Evolutionary conservation across 345 rosid species (phyloP).

Genomic region (Corchorus capsularis): DNA sequence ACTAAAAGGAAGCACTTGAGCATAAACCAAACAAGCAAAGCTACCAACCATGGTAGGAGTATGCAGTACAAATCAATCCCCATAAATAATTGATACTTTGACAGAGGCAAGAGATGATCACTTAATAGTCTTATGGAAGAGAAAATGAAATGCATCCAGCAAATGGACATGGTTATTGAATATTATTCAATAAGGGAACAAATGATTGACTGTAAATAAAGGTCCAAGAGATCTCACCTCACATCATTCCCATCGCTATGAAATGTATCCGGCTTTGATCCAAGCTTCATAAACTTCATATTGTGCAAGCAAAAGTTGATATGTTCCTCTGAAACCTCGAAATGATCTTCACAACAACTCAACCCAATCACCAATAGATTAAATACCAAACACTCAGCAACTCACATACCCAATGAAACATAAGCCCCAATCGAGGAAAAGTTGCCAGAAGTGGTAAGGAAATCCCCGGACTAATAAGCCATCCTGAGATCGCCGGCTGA

Average conservation of each 20-base stretch:
- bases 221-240: constrained; percentile 41
- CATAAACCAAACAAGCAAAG: constrained; percentile 16
- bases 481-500: too few relatives aligned
- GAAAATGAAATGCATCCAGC: constrained; percentile 22
- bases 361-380: constrained; percentile 25
- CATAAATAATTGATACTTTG: not conserved
- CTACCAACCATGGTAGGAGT: not conserved
- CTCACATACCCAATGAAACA: constrained; percentile 39
- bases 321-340: constrained; percentile 17
- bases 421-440: constrained; percentile 32
- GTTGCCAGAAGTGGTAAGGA: constrained; percentile 43
- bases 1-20: not conserved
- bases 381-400: constrained; percentile 27
- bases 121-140: constrained; percentile 13
- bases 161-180: not conserved
- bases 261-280: constrained; percentile 78
- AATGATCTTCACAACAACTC: constrained; percentile 25
- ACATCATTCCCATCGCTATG: constrained; percentile 50
- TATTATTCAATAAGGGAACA: not conserved
- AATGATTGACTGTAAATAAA: not conserved
- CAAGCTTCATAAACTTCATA: constrained; percentile 97
- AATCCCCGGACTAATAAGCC: too few relatives aligned
- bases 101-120: constrained; percentile 4
- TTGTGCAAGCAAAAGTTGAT: constrained; percentile 33
- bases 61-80: constrained; percentile 15